Base-by-base conservation (phyloP, 441 rosid genomes). In the Syzygium syzygioides region DNA sequence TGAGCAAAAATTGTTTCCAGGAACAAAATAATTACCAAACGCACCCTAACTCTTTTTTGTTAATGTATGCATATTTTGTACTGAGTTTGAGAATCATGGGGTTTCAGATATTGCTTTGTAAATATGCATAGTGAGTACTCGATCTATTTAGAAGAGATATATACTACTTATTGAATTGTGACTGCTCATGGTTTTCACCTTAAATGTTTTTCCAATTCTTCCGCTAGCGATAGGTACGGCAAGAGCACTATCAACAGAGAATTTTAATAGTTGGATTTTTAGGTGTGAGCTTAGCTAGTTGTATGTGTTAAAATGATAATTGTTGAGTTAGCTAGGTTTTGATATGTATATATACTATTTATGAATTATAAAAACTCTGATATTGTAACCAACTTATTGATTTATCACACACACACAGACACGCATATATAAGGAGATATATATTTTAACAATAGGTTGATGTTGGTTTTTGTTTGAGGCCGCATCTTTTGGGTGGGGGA, bases 241-340 rank as follows among this genome's bases (percentile, higher is more conserved):
- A 9, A 62, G 68, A 14, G 34, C 5, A 0, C 20, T 64, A 15
- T 7, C 1, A 30, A 1, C 37, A 15, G 4, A 3, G 17, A 64
- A 64, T 8, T n/a, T 30, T 9, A 64, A 30, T 64, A 64, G 23
- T 9, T 8, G 30, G 3, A n/a, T n/a, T 64, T n/a, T n/a, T 15
- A 4, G 20, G 23, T 7, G 0, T 17, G 4, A 2, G 19, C 20
- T 30, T 64, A 64, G 13, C 76, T 17, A 64, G 76, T 30, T 30
- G 23, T 30, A 30, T 30, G 41, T 17, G 17, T 30, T 20, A 28
- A 1, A 15, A 71, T 37, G 1, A 34, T 71, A 71, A 71, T 23
- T 5, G 5, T 71, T 1, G 26, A 34, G 79, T 71, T 71, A 20
- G 6, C 9, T 1, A 9, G 37, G 28, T 71, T 71, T 0, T 71